Evolutionary conservation across 2,329 filamentous ascomycete genomes (phyloP), one percentile per base, ranked within the genome.

Genomic region (Chalaropsis thielavioides): DNA sequence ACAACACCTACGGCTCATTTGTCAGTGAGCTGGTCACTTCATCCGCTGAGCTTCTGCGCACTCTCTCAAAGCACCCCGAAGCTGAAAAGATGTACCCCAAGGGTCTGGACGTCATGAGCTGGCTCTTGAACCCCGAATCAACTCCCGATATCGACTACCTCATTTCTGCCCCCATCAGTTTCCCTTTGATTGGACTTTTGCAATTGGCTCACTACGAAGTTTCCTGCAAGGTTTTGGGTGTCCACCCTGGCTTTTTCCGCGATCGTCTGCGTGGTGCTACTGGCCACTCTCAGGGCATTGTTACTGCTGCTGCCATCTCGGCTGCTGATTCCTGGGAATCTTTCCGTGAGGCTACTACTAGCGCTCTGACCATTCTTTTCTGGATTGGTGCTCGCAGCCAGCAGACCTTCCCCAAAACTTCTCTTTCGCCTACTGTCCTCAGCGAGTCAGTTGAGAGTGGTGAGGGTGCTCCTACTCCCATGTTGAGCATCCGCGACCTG

Each of bases 341-440:
- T 0, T 99, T 94, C 74, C 84, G 88, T 69, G 86, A 89, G 72
- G 84, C 90, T 64, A 83, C 90, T 64, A 86, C 82, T 71, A 86
- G 90, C 70, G 89, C 92, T 2, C 79, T 99, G 69, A 94, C 89
- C 38, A 90, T 96, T 72, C 87, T 99, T 38, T 99, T 99, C 81
- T 99, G 94, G 94, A 96, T 99, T 70, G 94, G 95, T 73, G 86
- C 92, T 68, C 88, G 94, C 72, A 96, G 92, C 75, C 94, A 99
- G 76, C 94, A 99, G 76, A 92, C 92, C 1, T 99, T 96, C 76
- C 95, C 94, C 46, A 86, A 89, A 70, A 99, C 94, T 2, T 97
- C 94, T 41, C 82, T 99, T 71, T 90, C 92, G 2, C 95, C 94
- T 0, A 89, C 85, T 56, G 90, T 92, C 72, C 82, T 99, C 64